Base-by-base conservation (phyloP, 345 rosid species). In the Combretum micranthum region DNA sequence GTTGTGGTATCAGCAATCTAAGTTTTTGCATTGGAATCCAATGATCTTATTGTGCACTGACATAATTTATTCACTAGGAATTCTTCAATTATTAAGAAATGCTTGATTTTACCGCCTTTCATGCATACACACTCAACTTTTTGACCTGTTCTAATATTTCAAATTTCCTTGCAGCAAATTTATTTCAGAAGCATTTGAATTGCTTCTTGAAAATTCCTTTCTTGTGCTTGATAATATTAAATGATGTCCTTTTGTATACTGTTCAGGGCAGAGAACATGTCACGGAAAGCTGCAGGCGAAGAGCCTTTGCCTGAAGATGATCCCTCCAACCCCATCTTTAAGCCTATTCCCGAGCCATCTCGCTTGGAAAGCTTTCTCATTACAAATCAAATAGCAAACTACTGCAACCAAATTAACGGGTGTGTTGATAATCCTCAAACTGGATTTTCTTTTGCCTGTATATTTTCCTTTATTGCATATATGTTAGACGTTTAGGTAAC, bases 401-500 rank as follows among this genome's bases (percentile, higher is more conserved):
- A 83, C 63, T 94, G 99, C 82, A 89, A 80, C 80, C 99, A 94
- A 79, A 84, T 94, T 72, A 94, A 94, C 20, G 95, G 93, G 99
- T 94, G 84, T 22, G 83, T 62, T 59, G 13, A 39, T 13, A 18
- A 62, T 65, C 50, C 17, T 23, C 43, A 44, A 46, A 43, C 48
- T 42, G 18, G 61, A 47, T 21, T 60, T 42, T 39, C 5, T 50
- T 17, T 53, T 47, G 44, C 16, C 25, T 22, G 12, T 9, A 19
- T 9, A 43, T 10, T 32, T 47, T 57, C 18, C 26, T 9, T n/a
- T 50, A 12, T 45, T 19, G n/a, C 10, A 32, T 7, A 7, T 32
- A 7, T 32, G 5, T 32, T 4, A 32, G 6, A 32, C 9, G 10
- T 7, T 32, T 4, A 32, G 9, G 39, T 32, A 5, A 32, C 39